Base-by-base conservation (phyloP, 208 protist genomes). In the Crithidia mellificae region DNA sequence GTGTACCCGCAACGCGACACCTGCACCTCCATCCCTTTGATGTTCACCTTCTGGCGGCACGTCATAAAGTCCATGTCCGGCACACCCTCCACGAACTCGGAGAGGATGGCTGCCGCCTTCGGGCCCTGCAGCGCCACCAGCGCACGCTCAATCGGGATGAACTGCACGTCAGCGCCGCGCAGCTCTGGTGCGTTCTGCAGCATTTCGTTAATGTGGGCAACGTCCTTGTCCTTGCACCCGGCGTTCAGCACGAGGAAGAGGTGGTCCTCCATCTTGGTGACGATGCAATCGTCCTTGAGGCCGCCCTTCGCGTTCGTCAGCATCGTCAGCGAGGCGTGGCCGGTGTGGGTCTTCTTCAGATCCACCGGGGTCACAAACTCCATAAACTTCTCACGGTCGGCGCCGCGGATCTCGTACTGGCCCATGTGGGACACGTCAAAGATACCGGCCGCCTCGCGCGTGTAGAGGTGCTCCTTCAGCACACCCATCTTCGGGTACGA, bases 371-470 rank as follows among this genome's bases (percentile, higher is more conserved):
- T 92, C 2, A 98, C 71, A 36, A 74, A 85, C 76, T 99, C 97
- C 32, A 98, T 75, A 70, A 99, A 99, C 36, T 80, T 80, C 43
- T 87, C 75, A 34, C 94, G 87, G 72, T 99, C 97, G 4, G 78
- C 74, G 46, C 97, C 97, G 66, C 77, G 78, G n/a, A 98, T 62
- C 54, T 85, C 75, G 58, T 98, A 77, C 72, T 98, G 95, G 30
- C 94, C 93, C 97, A 99, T 97, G 83, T 99, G 98, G 19, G 96
- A 98, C 0, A 99, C 94, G 71, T 99, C 98, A 68, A 99, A 99
- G 25, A 99, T 72, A 43, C 85, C 77, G n/a, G 86, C 81, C 2
- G 81, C 83, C 53, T 81, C 68, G 59, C 97, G 85, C 2, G 87
- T 96, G 77, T 97, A 94, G 17, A 91, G 24, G 78, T 98, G 96